phyloP scores from a whole-genome alignment of 495 filamentous ascomycete species.

The Lepraria neglecta region DNA sequence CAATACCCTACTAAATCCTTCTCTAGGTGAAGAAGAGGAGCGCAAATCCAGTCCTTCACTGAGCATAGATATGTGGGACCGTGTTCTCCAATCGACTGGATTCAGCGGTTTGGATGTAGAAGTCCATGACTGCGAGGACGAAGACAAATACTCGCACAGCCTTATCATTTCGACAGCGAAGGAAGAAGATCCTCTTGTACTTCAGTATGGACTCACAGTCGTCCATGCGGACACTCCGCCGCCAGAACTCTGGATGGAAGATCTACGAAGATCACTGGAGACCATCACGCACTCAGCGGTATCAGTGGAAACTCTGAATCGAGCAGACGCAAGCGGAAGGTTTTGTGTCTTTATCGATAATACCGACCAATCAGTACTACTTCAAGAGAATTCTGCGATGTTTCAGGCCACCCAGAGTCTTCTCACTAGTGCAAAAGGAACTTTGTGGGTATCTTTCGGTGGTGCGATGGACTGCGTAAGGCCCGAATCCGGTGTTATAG shows the following conservation, averaged over 20 bases:
- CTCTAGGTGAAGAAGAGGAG: constrained; percentile 12
- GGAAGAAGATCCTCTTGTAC: constrained; percentile 3
- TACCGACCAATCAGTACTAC: background rate
- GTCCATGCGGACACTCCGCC: background rate
- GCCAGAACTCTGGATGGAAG: background rate
- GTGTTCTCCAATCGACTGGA: constrained; percentile 15
- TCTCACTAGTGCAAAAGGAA: constrained; percentile 4
- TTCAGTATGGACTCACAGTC: background rate
- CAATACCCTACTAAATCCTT: background rate
- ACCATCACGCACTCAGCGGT: background rate
- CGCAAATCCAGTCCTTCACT: constrained; percentile 6
- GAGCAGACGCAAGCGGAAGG: background rate
- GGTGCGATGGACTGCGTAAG: constrained; percentile 21
- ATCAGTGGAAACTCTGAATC: background rate
- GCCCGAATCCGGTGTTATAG: constrained; percentile 14
- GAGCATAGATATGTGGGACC: constrained; percentile 20
- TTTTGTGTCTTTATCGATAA: background rate
- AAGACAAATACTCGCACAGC: constrained; percentile 14
- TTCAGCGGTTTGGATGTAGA: constrained; percentile 22
- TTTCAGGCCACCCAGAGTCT: background rate
- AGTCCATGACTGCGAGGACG: constrained; percentile 19
- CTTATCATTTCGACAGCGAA: constrained; percentile 18
- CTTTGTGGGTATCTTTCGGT: constrained; percentile 30
- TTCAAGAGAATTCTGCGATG: background rate
- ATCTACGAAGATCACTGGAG: background rate